Evolutionary conservation across 1,139 yeast species (phyloP).

Genomic region (Blastobotrys malaysiensis): DNA sequence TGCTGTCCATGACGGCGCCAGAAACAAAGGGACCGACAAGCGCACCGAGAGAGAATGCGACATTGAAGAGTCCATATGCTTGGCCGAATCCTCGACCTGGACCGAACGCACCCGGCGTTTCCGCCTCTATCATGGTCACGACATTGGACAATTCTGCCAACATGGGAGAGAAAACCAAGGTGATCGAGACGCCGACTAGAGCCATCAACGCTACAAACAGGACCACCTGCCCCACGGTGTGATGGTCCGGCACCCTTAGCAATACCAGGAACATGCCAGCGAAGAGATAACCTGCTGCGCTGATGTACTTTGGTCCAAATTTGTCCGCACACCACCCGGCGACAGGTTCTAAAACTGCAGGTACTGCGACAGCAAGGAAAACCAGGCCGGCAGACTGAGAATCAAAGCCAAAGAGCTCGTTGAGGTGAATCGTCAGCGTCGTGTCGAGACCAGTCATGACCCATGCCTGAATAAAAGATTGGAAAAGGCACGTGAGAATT

Average conservation of each 20-base stretch:
- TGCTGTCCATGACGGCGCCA: slow-evolving; percentile 23
- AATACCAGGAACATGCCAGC: slow-evolving; percentile 27
- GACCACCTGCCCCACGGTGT: slow-evolving; percentile 26
- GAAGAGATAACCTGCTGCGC: slow-evolving; percentile 26
- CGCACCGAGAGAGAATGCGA: slow-evolving; percentile 32
- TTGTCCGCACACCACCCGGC: slow-evolving; percentile 31
- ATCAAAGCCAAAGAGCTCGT: slow-evolving; percentile 29
- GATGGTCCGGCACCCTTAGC: slow-evolving; percentile 28
- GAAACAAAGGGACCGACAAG: slow-evolving; percentile 34
- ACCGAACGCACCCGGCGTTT: slow-evolving; percentile 32
- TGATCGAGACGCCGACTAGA: slow-evolving; percentile 25
- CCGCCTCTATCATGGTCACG: slow-evolving; percentile 24
- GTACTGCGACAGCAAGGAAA: slow-evolving; percentile 32
- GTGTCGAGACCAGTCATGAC: slow-evolving; percentile 32
- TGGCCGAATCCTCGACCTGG: slow-evolving; percentile 34
- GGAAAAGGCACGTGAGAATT: slow-evolving; percentile 25
- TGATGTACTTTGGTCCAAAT: slow-evolving; percentile 29
- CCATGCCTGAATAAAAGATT: slow-evolving; percentile 31
- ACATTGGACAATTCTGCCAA: slow-evolving; percentile 32
- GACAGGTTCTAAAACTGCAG: slow-evolving; percentile 32
- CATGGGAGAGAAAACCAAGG: slow-evolving; percentile 27
- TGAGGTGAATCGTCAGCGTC: slow-evolving; percentile 31
- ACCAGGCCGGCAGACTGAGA: slow-evolving; percentile 32
- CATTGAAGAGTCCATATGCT: slow-evolving; percentile 35
- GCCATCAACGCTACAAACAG: slow-evolving; percentile 29